Base-by-base conservation (phyloP, 1,284 basidiomycete species). In the Sporisorium reilianum region DNA sequence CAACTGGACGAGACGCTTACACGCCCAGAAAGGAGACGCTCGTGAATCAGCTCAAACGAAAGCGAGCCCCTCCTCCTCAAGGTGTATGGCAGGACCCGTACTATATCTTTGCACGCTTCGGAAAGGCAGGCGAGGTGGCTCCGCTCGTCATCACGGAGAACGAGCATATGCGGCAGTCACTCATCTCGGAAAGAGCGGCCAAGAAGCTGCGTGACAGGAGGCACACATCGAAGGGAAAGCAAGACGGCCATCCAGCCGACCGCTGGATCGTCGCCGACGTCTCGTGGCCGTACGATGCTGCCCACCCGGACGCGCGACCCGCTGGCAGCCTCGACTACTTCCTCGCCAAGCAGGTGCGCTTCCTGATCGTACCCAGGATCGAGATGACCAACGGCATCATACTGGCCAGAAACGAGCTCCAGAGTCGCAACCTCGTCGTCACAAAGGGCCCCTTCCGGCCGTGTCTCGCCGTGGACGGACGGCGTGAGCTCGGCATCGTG, bases 31-130 rank as follows among this genome's bases (percentile, higher is more conserved):
- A n/a, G 7, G 45, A 46, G 22, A 23, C 48, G 14, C 22, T 49
- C 20, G 32, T 49, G 25, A 30, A 26, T 3, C 45, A 48, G 30
- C 36, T 55, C n/a, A 48, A 32, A 22, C 23, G 28, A 20, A 25
- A 34, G 18, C 22, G 49, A 25, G 41, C n/a, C 3, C 23, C 22
- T 7, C 44, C 32, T n/a, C 42, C 58, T 5, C 22, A 60, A 30
- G 28, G 5, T 20, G 23, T 9, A 5, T 25, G 3, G 9, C 22
- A 48, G 16, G 58, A 53, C 23, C 34, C 42, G 2, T 38, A 22
- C n/a, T 60, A 36, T n/a, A 32, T 60, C 7, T 60, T 60, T 53
- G 50, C 58, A 30, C n/a, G 49, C 11, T 30, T 53, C 11, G 58
- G 58, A 26, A 46, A 52, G n/a, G 34, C 34, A 12, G 22, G 18